phyloP scores from a whole-genome alignment of 805 yeast species.

The Candida patagonica region DNA sequence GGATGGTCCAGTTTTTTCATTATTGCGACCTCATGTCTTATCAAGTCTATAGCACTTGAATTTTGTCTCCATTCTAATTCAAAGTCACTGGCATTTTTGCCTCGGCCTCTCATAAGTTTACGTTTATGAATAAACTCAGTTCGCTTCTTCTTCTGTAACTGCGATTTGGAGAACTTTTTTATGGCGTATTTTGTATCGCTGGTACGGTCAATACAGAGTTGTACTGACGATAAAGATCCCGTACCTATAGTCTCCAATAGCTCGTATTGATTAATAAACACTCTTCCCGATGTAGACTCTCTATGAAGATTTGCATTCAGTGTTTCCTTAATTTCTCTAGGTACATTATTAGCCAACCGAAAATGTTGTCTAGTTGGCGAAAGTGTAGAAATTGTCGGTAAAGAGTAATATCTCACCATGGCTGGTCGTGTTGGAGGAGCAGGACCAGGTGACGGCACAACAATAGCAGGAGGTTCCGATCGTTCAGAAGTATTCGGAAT shows the following conservation, averaged over 20 bases:
- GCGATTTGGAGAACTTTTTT: constrained; percentile 32
- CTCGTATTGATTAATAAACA: constrained; percentile 40
- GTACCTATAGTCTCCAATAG: constrained; percentile 73
- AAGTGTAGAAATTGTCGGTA: constrained; percentile 22
- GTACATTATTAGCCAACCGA: constrained; percentile 25
- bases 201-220: constrained; percentile 63
- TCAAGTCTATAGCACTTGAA: constrained; percentile 20
- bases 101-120: constrained; percentile 8
- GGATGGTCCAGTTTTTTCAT: constrained; percentile 72
- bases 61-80: constrained; percentile 4
- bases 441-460: no score
- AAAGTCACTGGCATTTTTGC: constrained; percentile 4
- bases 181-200: constrained; percentile 37
- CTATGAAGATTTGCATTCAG: constrained; percentile 19
- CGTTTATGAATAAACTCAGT: constrained; percentile 20
- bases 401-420: constrained; percentile 27
- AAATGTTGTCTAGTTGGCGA: constrained; percentile 30
- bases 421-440: constrained; percentile 20
- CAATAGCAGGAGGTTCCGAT: no score
- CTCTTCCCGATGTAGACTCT: constrained; percentile 23
- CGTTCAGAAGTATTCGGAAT: no score
- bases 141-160: constrained; percentile 27
- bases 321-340: constrained; percentile 28
- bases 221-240: constrained; percentile 87
- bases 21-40: constrained; percentile 57